Percentiles rank a stretch among this genome's conserved stretches.
Evolutionary conservation across 2,329 filamentous ascomycete species (phyloP).

Genomic region (Pyrenophora tritici-repentis): DNA sequence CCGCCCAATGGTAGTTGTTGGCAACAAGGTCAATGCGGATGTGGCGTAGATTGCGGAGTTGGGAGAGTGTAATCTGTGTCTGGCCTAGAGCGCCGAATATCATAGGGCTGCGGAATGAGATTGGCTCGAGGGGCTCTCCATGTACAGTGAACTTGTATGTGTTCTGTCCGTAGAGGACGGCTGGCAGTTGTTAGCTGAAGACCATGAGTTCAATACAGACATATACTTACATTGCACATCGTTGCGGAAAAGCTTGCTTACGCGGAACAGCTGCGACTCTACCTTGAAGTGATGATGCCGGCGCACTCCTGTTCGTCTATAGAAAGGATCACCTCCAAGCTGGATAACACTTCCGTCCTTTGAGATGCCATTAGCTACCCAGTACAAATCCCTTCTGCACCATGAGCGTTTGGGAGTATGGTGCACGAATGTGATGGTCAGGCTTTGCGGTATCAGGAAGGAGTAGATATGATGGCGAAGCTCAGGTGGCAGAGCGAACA

Average conservation of each 20-base stretch:
- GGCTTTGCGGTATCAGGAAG: constrained; percentile 15
- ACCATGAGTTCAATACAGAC: too few relatives aligned
- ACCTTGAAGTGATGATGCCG: too few relatives aligned
- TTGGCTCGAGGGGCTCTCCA: constrained; percentile 4
- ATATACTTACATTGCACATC: constrained; percentile 14
- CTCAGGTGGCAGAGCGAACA: constrained; percentile 23
- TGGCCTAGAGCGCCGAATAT: constrained; percentile 26
- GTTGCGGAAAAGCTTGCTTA: constrained; percentile 19
- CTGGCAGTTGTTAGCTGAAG: too few relatives aligned
- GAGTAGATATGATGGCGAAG: constrained; percentile 21
- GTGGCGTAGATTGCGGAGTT: constrained; percentile 26
- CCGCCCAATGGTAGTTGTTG: constrained; percentile 12
- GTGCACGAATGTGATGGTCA: constrained; percentile 1
- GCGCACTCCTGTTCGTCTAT: too few relatives aligned
- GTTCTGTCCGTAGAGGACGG: constrained; percentile 28
- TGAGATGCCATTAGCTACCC: background rate
- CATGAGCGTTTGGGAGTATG: background rate
- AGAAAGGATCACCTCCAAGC: too few relatives aligned
- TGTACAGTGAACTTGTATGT: constrained; percentile 24
- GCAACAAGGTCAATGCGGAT: constrained; percentile 16
- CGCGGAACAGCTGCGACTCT: too few relatives aligned
- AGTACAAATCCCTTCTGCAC: too few relatives aligned
- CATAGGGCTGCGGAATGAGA: constrained; percentile 18
- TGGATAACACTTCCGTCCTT: background rate
- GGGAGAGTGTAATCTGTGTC: constrained; percentile 6